Conservation (phyloP, 208 protist genomes). For the Vickermania ingenoplastis region DNA sequence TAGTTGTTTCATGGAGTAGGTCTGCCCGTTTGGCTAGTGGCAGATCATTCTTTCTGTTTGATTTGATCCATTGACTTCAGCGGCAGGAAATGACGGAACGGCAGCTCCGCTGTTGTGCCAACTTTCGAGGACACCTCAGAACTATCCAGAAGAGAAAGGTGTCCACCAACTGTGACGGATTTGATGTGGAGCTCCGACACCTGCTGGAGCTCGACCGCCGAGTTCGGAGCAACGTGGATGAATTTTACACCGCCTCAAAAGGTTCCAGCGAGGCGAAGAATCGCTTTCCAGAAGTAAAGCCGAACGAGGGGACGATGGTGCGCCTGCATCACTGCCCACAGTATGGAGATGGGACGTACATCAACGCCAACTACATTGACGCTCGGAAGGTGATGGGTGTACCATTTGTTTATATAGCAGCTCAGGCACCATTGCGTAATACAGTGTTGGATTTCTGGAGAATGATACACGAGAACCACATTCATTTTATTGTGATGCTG, state of each 20-base stretch:
- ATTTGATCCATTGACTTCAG: no score
- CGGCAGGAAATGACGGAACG: background rate
- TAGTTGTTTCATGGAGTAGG: no score
- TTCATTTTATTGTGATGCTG: conserved; percentile 78
- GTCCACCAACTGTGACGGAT: conserved; percentile 35
- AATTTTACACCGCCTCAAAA: conserved; percentile 57
- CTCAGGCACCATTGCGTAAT: conserved; percentile 77
- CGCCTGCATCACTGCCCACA: conserved; percentile 17
- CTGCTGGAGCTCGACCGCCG: conserved; percentile 42
- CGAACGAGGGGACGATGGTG: conserved; percentile 64
- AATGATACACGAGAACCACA: conserved; percentile 80
- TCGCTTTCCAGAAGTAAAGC: conserved; percentile 57
- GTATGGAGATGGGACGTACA: conserved; percentile 50
- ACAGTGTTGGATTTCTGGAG: conserved; percentile 86
- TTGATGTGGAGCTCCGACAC: conserved; percentile 49
- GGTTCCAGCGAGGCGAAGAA: conserved; percentile 66
- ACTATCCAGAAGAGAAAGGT: conserved; percentile 8
- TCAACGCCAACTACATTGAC: conserved; percentile 88
- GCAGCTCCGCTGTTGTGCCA: background rate
- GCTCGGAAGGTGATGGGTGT: conserved; percentile 39
- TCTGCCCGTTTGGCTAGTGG: no score
- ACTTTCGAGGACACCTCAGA: background rate
- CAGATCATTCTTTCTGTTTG: no score
- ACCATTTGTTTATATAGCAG: conserved; percentile 86
- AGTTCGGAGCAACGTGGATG: conserved; percentile 53